Percentiles rank a stretch among this genome's conserved stretches.
These are phyloP conservation scores for Diospyros kaki DNA, from an alignment of 148 eudicot species.

Conservation along the genomic window DNA sequence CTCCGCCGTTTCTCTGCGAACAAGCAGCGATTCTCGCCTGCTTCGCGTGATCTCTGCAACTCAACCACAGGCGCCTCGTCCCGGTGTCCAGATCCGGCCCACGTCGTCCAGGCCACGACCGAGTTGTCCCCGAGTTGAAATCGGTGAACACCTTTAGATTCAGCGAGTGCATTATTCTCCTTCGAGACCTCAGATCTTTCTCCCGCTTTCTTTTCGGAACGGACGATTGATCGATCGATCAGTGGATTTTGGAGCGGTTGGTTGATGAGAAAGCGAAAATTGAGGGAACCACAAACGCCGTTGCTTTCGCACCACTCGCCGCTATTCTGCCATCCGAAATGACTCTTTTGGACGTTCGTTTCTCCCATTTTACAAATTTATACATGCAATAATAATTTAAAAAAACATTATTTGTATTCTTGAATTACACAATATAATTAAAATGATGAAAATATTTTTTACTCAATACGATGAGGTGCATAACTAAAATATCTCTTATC, in stretches of 20 bases:
- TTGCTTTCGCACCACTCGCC: not conserved
- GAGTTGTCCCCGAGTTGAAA: conserved; percentile 29
- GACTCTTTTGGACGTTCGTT: not conserved
- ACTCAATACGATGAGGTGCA: too few relatives aligned
- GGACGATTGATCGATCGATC: not conserved
- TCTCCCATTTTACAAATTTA: too few relatives aligned
- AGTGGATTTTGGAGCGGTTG: not conserved
- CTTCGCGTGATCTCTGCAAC: conserved; percentile 17
- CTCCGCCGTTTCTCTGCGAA: conserved; percentile 37
- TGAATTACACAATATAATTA: too few relatives aligned
- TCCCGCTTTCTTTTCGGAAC: not conserved
- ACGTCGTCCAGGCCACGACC: conserved; percentile 21
- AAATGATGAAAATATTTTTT: too few relatives aligned
- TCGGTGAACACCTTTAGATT: conserved; percentile 42
- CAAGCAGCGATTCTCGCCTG: conserved; percentile 49
- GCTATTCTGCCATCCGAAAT: not conserved
- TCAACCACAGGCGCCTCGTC: conserved; percentile 19
- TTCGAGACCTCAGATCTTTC: not conserved
- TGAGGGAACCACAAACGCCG: not conserved
- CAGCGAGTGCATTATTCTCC: conserved; percentile 51
- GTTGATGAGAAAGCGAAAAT: not conserved
- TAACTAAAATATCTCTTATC: too few relatives aligned
- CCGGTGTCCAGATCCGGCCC: conserved; percentile 22
- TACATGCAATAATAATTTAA: too few relatives aligned
- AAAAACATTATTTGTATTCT: too few relatives aligned